A percentile compares a stretch with the other conserved stretches of the same genome.
Conservation (phyloP, 1,139 yeast species). For the Pneumocystis carinii region DNA sequence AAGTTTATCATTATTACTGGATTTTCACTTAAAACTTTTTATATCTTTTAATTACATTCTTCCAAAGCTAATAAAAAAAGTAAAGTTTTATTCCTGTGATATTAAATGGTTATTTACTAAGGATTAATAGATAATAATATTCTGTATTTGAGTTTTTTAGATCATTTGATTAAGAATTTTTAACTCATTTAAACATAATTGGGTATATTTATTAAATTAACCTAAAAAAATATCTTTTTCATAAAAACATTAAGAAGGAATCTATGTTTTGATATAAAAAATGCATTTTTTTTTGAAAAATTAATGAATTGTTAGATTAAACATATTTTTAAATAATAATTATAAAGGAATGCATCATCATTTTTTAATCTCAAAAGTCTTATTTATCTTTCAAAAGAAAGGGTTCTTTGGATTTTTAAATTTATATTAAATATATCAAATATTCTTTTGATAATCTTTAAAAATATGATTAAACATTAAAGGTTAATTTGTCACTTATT, state of each 20-base stretch:
- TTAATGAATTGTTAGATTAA: not conserved
- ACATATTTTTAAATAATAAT: not conserved
- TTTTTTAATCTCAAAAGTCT: not conserved
- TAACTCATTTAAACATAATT: not conserved
- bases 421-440: not conserved
- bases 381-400: not conserved
- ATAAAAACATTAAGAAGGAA: not conserved
- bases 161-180: not conserved
- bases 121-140: not conserved
- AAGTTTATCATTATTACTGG: not conserved
- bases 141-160: not conserved
- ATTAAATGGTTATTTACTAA: not conserved
- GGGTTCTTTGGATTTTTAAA: not conserved
- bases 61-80: not conserved
- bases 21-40: not conserved
- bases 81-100: not conserved
- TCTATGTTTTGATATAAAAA: not conserved
- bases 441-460: not conserved
- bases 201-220: not conserved
- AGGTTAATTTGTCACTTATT: not conserved
- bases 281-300: not conserved
- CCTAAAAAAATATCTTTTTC: not conserved
- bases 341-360: not conserved
- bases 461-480: not conserved
- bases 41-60: not conserved